phyloP scores from a whole-genome alignment of 768 basidiomycete genomes.

The Tricholoma hemisulphureum region DNA sequence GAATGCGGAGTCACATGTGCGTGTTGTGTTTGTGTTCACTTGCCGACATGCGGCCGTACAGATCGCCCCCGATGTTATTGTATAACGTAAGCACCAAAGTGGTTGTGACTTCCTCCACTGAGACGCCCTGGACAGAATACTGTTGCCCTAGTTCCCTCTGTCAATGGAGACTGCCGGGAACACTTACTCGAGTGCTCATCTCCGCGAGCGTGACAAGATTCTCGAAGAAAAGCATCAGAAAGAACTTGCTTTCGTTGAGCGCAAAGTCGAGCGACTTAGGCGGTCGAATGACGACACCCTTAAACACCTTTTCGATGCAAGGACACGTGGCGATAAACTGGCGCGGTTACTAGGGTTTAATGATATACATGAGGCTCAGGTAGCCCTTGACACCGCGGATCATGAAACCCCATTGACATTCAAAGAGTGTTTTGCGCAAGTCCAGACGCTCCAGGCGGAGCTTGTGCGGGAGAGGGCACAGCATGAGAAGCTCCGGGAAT shows the following conservation, averaged over 20 bases:
- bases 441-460: conserved; percentile 32
- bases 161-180: conserved; percentile 8
- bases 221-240: conserved; percentile 34
- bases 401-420: conserved; percentile 27
- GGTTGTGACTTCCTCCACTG: no score
- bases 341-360: conserved; percentile 45
- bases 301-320: conserved; percentile 38
- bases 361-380: conserved; percentile 42
- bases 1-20: no score
- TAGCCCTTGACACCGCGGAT: conserved; percentile 37
- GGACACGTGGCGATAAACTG: conserved; percentile 36
- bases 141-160: not conserved
- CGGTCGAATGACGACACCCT: conserved; percentile 33
- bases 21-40: no score
- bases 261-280: conserved; percentile 31
- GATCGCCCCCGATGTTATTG: no score
- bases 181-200: conserved; percentile 31
- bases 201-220: conserved; percentile 38
- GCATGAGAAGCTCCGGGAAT: conserved; percentile 20
- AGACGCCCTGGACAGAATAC: no score
- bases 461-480: conserved; percentile 22
- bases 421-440: conserved; percentile 34
- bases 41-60: no score
- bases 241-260: conserved; percentile 29
- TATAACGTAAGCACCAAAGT: no score